phyloP scores from a whole-genome alignment of 176 grass and related monocot genomes.

The Calamus simplicifolius region DNA sequence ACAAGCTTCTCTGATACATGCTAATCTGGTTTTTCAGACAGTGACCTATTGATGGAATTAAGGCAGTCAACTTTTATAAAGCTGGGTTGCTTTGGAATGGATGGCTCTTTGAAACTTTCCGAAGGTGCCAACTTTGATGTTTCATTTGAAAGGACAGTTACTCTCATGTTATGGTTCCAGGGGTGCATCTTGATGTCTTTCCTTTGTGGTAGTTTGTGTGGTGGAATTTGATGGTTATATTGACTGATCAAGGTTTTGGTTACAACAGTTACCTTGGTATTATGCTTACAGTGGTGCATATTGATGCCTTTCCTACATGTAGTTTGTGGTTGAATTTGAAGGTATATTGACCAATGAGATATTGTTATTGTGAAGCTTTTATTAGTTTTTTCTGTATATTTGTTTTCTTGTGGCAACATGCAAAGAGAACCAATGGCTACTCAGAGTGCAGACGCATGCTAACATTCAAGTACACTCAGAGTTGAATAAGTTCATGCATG shows the following conservation, averaged over 20 bases:
- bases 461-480: neutral
- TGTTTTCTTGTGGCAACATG: neutral
- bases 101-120: constrained; percentile 1
- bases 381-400: neutral
- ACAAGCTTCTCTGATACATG: neutral
- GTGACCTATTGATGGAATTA: neutral
- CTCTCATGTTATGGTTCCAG: no score
- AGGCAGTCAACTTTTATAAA: neutral
- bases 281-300: no score
- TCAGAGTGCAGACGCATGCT: neutral
- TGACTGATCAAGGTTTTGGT: no score
- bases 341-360: no score
- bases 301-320: no score
- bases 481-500: neutral
- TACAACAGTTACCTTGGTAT: no score
- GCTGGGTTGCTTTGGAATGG: neutral
- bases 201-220: no score
- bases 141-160: neutral
- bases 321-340: no score
- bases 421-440: neutral
- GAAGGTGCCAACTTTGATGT: neutral
- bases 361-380: no score
- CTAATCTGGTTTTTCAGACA: neutral
- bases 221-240: no score
- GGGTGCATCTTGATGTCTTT: no score